These are phyloP conservation scores for Gilbertella persicaria DNA, from an alignment of 371 early-diverging fungal species.

Conservation along the genomic window DNA sequence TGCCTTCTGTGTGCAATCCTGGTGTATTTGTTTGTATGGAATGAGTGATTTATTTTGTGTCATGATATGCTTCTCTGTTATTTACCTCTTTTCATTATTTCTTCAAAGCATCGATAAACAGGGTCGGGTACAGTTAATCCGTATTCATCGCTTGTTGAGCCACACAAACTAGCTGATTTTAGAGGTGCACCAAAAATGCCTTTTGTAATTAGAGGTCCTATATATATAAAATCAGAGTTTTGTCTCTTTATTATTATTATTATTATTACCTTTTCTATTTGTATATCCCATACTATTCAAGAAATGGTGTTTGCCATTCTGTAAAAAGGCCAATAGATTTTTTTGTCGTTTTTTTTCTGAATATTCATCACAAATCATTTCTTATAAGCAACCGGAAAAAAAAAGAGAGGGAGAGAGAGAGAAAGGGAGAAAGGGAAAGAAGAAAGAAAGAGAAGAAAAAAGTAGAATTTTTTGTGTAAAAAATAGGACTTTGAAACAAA, in stretches of 20 bases:
- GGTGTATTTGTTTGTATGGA: conserved; percentile 8
- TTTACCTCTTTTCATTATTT: conserved; percentile 43
- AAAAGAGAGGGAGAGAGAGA: background rate
- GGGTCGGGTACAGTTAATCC: conserved; percentile 40
- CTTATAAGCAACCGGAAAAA: background rate
- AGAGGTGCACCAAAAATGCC: conserved; percentile 49
- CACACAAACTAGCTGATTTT: conserved; percentile 38
- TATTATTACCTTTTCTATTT: conserved; percentile 14
- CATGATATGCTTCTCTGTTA: background rate
- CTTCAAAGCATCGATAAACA: conserved; percentile 42
- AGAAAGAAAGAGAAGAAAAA: background rate
- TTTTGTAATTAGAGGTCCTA: conserved; percentile 12
- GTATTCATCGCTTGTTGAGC: conserved; percentile 22
- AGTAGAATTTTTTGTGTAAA: background rate
- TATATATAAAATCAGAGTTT: background rate
- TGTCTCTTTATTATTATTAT: background rate
- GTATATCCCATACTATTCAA: conserved; percentile 14
- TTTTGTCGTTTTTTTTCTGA: conserved; percentile 21
- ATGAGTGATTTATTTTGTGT: conserved; percentile 6
- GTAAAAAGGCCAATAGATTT: conserved; percentile 17
- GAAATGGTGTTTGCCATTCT: conserved; percentile 16
- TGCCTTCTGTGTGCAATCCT: conserved; percentile 43
- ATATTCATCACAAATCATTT: conserved; percentile 11
- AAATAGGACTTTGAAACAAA: background rate
- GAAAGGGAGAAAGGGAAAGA: background rate